Base-by-base conservation (phyloP, 208 protist genomes). In the Zelonia costaricensis region DNA sequence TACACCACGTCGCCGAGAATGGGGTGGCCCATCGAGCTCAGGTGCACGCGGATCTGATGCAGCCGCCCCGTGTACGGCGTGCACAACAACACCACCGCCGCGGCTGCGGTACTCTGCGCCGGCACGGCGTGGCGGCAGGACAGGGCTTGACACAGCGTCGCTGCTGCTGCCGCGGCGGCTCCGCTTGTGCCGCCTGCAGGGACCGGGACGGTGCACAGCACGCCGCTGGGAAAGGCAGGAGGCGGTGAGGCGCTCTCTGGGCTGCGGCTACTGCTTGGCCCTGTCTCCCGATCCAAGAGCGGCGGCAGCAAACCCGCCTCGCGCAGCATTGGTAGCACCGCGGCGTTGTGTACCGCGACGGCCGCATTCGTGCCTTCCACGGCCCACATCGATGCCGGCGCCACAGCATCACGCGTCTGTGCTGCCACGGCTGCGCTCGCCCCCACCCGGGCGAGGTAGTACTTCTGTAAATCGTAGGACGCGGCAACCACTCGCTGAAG, bases 21-120 rank as follows among this genome's bases (percentile, higher is more conserved):
- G 10, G 91, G 90, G 56, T 74, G 76, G 9, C 87, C 86, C 13
- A 91, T 72, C 18, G 66, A 52, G 52, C 73, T 69, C 10, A 97
- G 61, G 75, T 98, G 95, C 46, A 85, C 55, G 9, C 95, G 84
- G 33, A 98, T 95, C 56, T 98, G 95, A 72, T 98, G 93, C 44
- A 91, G 81, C 6, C 93, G 78, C 4, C 95, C 95, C 4, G 95
- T 97, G 43, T 96, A 80, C 18, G 95, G 95, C 20, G 88, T 77
- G 61, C 88, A 95, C 9, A 88, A 66, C 20, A 96, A 55, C n/a
- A 98, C 54, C 25, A 45, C 59, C 64, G 51, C 67, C 31, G 18
- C 25, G 8, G 27, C 25, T 36, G 22, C 33, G 22, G 18, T 44
- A 7, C 15, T 39, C 22, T 15, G 22, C 13, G 18, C 7, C 3